A percentile compares a stretch with the other conserved stretches of the same genome.
Evolutionary conservation across 345 rosid genomes (phyloP).

Genomic region (Schrenkiella parvula): DNA sequence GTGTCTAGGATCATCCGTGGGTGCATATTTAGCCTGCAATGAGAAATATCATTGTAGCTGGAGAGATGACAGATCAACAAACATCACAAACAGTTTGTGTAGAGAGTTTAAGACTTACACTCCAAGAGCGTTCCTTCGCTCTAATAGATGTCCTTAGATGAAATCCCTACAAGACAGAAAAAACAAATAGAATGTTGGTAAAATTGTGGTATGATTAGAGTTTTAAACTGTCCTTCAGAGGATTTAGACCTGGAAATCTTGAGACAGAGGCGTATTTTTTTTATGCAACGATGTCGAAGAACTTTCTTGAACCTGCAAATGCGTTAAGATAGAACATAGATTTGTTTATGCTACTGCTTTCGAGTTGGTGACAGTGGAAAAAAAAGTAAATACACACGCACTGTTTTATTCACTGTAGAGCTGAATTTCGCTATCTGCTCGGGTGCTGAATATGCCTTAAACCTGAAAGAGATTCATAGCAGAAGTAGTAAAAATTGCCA

Average conservation of each 20-base stretch:
- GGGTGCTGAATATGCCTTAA: slow-evolving; percentile 31
- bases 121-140: slow-evolving; percentile 12
- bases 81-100: neutral
- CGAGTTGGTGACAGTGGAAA: neutral
- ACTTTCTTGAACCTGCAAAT: slow-evolving; percentile 23
- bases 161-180: neutral
- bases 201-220: neutral
- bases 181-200: neutral
- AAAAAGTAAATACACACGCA: neutral
- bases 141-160: slow-evolving; percentile 20
- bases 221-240: neutral
- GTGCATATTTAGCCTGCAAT: slow-evolving; percentile 9
- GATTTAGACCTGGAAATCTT: slow-evolving; percentile 20
- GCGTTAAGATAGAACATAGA: neutral
- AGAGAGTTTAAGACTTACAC: slow-evolving; percentile 14
- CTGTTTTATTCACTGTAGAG: slow-evolving; percentile 9
- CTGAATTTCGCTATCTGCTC: neutral
- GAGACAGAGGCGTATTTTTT: neutral
- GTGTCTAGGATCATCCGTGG: neutral
- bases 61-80: neutral
- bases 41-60: neutral
- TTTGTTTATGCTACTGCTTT: neutral
- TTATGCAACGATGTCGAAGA: slow-evolving; percentile 11
- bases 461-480: slow-evolving; percentile 15
- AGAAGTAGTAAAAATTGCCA: neutral